phyloP scores from a whole-genome alignment of 352 stramenopile species.

The Pythium utonaiense region DNA sequence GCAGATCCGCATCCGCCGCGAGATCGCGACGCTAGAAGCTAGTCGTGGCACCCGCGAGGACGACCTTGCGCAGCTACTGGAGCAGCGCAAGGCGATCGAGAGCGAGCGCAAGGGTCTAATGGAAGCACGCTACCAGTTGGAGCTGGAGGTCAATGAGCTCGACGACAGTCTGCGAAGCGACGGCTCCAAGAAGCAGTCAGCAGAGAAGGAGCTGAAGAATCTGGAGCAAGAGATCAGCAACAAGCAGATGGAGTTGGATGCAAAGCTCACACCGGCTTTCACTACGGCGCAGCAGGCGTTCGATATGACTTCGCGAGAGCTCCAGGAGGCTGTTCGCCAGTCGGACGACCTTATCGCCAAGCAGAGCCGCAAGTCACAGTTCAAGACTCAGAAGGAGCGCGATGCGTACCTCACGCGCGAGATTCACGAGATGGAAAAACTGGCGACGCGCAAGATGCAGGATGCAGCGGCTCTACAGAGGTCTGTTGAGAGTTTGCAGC shows the following conservation, averaged over 20 bases:
- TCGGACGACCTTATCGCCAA: slow-evolving; percentile 94
- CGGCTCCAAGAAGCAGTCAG: slow-evolving; percentile 32
- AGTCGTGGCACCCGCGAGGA: slow-evolving; percentile 40
- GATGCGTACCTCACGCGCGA: slow-evolving; percentile 83
- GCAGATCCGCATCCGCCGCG: slow-evolving; percentile 45
- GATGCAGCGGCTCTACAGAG: slow-evolving; percentile 40
- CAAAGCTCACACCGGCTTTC: slow-evolving; percentile 52
- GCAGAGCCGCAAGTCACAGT: slow-evolving; percentile 94
- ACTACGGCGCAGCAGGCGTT: slow-evolving; percentile 56
- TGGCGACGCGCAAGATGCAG: slow-evolving; percentile 55
- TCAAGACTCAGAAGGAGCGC: slow-evolving; percentile 90
- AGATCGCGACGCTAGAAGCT: slow-evolving; percentile 54
- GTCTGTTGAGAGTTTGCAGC: slow-evolving; percentile 40
- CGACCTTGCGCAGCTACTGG: slow-evolving; percentile 45
- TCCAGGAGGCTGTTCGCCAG: slow-evolving; percentile 54
- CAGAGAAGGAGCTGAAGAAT: slow-evolving; percentile 48
- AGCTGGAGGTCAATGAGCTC: slow-evolving; percentile 79
- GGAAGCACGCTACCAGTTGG: slow-evolving; percentile 70
- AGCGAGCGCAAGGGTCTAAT: slow-evolving; percentile 77
- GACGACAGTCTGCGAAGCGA: slow-evolving; percentile 55
- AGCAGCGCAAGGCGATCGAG: slow-evolving; percentile 52
- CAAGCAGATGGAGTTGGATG: slow-evolving; percentile 47
- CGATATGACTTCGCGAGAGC: slow-evolving; percentile 76
- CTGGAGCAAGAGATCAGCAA: slow-evolving; percentile 55
- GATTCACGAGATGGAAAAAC: slow-evolving; percentile 60